Conservation (phyloP, 2,329 filamentous ascomycete species). For the Aspergillus sojae region DNA sequence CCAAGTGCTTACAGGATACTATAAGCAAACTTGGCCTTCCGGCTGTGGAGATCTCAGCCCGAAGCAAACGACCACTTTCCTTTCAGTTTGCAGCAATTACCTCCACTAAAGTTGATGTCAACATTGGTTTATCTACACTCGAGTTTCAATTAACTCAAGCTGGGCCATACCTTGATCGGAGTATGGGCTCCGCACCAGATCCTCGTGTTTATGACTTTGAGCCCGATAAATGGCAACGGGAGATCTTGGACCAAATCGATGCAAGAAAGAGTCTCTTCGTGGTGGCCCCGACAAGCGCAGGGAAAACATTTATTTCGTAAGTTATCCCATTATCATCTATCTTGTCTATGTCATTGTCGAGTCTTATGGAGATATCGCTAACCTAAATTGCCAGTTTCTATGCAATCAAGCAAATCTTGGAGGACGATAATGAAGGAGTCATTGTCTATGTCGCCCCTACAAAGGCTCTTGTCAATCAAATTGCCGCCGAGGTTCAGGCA, state of each 20-base stretch:
- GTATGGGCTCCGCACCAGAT: constrained; percentile 69
- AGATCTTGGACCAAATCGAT: constrained; percentile 74
- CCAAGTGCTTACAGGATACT: not conserved
- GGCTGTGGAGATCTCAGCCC: not conserved
- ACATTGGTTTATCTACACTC: constrained; percentile 46
- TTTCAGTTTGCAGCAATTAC: not conserved
- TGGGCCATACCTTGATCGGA: constrained; percentile 74
- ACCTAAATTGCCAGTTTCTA: constrained; percentile 58
- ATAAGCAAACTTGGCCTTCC: not conserved
- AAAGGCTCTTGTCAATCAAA: constrained; percentile 81
- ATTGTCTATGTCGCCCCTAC: constrained; percentile 80
- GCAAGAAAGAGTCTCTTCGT: constrained; percentile 65
- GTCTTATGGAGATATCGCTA: not conserved
- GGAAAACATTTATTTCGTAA: constrained; percentile 75
- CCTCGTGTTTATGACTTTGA: constrained; percentile 67
- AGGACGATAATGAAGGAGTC: constrained; percentile 68
- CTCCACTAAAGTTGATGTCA: constrained; percentile 28
- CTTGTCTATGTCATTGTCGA: not conserved
- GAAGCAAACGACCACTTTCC: not conserved
- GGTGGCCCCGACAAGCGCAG: constrained; percentile 75
- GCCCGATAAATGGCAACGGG: constrained; percentile 75
- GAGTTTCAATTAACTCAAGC: constrained; percentile 70
- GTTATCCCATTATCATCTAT: constrained; percentile 8
- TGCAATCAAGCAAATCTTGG: constrained; percentile 75
- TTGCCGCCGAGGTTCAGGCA: constrained; percentile 72